These are phyloP conservation scores for Euclidium syriacum DNA, from an alignment of 345 rosid genomes.

Conservation along the genomic window DNA sequence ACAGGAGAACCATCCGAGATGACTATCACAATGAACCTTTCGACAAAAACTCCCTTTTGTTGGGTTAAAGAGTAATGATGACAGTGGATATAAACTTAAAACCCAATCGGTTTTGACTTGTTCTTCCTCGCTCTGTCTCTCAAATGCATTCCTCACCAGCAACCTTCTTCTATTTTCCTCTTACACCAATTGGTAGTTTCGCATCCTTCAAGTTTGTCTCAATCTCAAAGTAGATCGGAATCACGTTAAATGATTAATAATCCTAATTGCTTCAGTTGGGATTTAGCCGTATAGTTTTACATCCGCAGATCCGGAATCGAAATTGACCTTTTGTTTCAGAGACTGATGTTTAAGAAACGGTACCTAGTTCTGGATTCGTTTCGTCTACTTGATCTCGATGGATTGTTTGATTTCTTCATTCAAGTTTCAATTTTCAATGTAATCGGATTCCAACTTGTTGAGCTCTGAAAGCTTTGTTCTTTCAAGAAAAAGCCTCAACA, in stretches of 20 bases:
- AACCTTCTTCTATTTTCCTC: neutral
- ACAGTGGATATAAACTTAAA: neutral
- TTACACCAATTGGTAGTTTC: slow-evolving; percentile 5
- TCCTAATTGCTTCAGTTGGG: neutral
- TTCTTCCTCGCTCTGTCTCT: slow-evolving; percentile 1
- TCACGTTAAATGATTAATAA: neutral
- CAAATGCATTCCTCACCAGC: slow-evolving; percentile 3
- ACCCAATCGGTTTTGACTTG: neutral
- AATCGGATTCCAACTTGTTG: neutral
- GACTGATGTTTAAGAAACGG: neutral
- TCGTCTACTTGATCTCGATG: neutral
- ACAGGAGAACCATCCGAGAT: too few relatives aligned
- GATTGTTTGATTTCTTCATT: neutral
- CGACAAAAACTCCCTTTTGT: too few relatives aligned
- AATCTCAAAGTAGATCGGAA: slow-evolving; percentile 2
- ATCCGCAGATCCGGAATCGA: slow-evolving; percentile 14
- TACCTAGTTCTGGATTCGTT: neutral
- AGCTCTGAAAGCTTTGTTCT: neutral
- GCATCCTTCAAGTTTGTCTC: slow-evolving; percentile 22
- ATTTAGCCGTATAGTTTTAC: neutral
- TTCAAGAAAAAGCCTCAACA: neutral
- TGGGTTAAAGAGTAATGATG: neutral
- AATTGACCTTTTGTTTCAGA: neutral
- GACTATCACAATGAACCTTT: too few relatives aligned
- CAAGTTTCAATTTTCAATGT: neutral